Evolutionary conservation across 495 filamentous ascomycete species (phyloP).

Genomic region (Hypoxylon cercidicola): DNA sequence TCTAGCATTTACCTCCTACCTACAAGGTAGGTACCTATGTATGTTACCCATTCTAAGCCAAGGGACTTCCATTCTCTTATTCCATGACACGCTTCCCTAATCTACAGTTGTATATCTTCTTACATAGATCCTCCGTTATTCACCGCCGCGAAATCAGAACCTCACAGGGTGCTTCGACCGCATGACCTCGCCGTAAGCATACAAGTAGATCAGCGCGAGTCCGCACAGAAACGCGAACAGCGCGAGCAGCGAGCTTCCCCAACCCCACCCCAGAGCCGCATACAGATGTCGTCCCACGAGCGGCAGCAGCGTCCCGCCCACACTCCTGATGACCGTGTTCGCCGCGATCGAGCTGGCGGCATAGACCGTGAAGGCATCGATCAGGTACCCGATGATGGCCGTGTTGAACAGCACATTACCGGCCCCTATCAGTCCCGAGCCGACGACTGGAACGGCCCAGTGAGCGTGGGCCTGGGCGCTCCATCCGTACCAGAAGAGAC

Average conservation of each 20-base stretch:
- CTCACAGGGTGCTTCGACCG: neutral
- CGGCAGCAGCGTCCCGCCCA: constrained; percentile 65
- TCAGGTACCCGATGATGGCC: constrained; percentile 69
- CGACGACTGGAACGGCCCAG: neutral
- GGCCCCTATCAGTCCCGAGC: constrained; percentile 46
- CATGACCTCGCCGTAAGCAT: constrained; percentile 11
- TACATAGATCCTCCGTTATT: no score
- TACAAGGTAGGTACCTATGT: no score
- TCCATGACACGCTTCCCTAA: no score
- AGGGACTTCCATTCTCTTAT: no score
- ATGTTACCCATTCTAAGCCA: no score
- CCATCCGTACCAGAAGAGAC: neutral
- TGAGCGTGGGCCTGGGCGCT: neutral
- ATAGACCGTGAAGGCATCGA: constrained; percentile 60
- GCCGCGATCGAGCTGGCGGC: constrained; percentile 62
- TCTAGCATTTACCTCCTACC: no score
- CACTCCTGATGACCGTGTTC: constrained; percentile 52
- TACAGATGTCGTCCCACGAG: constrained; percentile 57
- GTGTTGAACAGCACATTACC: constrained; percentile 56
- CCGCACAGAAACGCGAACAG: constrained; percentile 47
- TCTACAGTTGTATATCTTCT: no score
- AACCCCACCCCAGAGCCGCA: constrained; percentile 54
- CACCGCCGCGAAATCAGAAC: no score
- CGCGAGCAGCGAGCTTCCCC: constrained; percentile 59
- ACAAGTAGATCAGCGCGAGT: constrained; percentile 4